These are phyloP conservation scores for Monosporascus sp. DNA, from an alignment of 2,329 filamentous ascomycete species.

Conservation along the genomic window DNA sequence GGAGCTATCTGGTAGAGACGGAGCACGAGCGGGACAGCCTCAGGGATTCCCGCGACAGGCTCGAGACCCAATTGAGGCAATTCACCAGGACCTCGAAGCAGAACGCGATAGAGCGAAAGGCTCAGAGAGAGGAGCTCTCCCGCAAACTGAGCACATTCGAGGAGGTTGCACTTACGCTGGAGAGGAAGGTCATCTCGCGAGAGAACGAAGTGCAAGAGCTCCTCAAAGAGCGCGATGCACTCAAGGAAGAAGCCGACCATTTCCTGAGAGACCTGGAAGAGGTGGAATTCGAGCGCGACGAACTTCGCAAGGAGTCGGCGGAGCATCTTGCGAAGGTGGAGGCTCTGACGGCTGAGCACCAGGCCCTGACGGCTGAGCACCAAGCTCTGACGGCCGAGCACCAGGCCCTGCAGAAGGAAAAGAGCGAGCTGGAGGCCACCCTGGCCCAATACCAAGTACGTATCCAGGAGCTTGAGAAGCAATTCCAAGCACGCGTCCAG, in stretches of 20 bases:
- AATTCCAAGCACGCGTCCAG: not conserved
- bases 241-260: slow-evolving; percentile 10
- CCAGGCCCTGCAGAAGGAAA: slow-evolving; percentile 10
- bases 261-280: slow-evolving; percentile 14
- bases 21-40: slow-evolving; percentile 31
- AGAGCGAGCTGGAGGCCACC: slow-evolving; percentile 7
- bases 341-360: not conserved
- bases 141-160: slow-evolving; percentile 19
- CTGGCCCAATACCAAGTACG: not conserved
- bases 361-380: slow-evolving; percentile 2
- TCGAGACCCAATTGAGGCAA: slow-evolving; percentile 16
- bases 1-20: slow-evolving; percentile 19
- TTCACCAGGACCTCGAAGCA: slow-evolving; percentile 19
- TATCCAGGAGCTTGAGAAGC: slow-evolving; percentile 11
- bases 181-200: slow-evolving; percentile 18
- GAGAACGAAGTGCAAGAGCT: slow-evolving; percentile 22
- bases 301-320: not conserved
- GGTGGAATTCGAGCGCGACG: slow-evolving; percentile 1
- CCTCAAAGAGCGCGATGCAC: slow-evolving; percentile 15
- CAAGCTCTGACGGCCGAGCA: not conserved
- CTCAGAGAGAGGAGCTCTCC: slow-evolving; percentile 18
- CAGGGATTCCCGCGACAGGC: slow-evolving; percentile 18
- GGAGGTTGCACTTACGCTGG: slow-evolving; percentile 14
- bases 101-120: slow-evolving; percentile 15
- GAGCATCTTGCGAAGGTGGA: not conserved